Conservation (phyloP, 768 basidiomycete species). For the Guyanaporus albipodus region DNA sequence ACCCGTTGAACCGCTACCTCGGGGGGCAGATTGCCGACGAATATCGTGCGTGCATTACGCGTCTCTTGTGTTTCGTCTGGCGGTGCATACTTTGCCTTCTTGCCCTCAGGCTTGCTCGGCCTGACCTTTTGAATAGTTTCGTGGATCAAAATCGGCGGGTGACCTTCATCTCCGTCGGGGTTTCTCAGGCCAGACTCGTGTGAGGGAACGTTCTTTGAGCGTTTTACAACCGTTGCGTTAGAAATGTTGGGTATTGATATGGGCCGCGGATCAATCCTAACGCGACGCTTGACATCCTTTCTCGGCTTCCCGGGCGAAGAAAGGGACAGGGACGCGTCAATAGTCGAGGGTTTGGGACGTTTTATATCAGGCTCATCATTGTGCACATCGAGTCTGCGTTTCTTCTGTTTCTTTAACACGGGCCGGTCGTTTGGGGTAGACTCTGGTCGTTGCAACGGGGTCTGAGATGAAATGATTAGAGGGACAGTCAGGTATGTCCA, state of each 20-base stretch:
- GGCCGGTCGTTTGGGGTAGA: slow-evolving; percentile 2
- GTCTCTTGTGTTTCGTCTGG: slow-evolving; percentile 67
- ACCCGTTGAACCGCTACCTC: slow-evolving; percentile 78
- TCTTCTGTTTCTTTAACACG: slow-evolving; percentile 8
- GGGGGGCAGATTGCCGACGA: slow-evolving; percentile 83
- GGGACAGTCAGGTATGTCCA: not conserved
- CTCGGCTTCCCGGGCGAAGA: slow-evolving; percentile 13
- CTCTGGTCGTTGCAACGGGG: not conserved
- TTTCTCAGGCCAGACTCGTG: slow-evolving; percentile 29
- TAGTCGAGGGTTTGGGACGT: slow-evolving; percentile 11
- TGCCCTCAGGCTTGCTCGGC: slow-evolving; percentile 24
- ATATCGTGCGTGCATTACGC: slow-evolving; percentile 80
- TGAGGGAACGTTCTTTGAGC: slow-evolving; percentile 2
- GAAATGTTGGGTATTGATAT: not conserved
- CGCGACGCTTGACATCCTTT: slow-evolving; percentile 13
- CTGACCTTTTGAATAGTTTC: slow-evolving; percentile 45
- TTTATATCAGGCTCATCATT: slow-evolving; percentile 16
- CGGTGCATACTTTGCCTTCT: slow-evolving; percentile 51
- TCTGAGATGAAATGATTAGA: slow-evolving; percentile 10
- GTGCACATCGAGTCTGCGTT: slow-evolving; percentile 11
- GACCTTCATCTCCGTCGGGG: slow-evolving; percentile 34
- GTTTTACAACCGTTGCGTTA: not conserved
- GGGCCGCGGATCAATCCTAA: not conserved
- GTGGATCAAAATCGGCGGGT: slow-evolving; percentile 49
- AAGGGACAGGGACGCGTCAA: slow-evolving; percentile 15